Evolutionary conservation across 1,139 yeast genomes (phyloP), one percentile per base, ranked within the genome.

Genomic region (Saccharomycopsis crataegensis): DNA sequence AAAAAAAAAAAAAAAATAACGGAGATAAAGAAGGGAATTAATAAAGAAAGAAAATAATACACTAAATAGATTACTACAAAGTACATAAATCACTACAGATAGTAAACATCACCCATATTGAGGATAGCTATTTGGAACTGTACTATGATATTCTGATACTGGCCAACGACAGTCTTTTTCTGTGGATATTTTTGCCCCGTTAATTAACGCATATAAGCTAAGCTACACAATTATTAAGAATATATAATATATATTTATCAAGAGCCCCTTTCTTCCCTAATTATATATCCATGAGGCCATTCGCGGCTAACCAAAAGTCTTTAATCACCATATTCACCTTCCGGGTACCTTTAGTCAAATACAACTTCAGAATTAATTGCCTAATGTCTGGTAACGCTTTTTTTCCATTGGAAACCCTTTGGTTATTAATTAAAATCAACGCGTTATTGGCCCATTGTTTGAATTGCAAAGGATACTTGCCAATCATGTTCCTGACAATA

Each of bases 261-360:
- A 6, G 1, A 4, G 17, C 31, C 6, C 28, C 16, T 12, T 16
- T 12, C n/a, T 3, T 8, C 16, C n/a, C n/a, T n/a, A n/a, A 43
- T 14, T 43, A 43, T 22, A 46, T 79, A 52, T 78, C 80, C 8
- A 73, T 66, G 56, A 79, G 64, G 2, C 80, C 80, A 58, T 79
- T 80, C 8, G 66, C 67, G 34, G 72, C 70, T 32, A 82, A 68
- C 96, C 96, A 86, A 61, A 82, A 82, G 55, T 76, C 78, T 59
- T 78, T 80, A 17, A 85, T 70, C 0, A 83, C 70, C 1, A 73
- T 77, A 51, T 77, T 74, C 0, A 84, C 83, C 52, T 75, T 74
- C 54, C 88, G 70, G 45, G 77, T 79, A 0, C 94, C 94, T 59
- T 90, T 72, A 0, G 89, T 79, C 7, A 82, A 56, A 67, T 82